Evolutionary conservation across 2,329 filamentous ascomycete species (phyloP).

Genomic region (Raffaelea deltoideospora): DNA sequence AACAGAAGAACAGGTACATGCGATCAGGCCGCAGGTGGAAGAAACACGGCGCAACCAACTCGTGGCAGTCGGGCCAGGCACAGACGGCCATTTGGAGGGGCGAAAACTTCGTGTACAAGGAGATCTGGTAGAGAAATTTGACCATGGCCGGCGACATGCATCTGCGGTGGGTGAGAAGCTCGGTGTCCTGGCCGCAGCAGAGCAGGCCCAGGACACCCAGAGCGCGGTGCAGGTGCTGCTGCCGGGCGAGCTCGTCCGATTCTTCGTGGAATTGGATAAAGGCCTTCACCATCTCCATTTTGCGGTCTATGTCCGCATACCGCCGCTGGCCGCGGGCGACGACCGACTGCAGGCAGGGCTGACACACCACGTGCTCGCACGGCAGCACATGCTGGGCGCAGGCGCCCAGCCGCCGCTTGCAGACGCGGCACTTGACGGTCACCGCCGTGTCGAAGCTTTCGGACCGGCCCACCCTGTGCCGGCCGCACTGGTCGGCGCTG

Average conservation of each 20-base stretch:
- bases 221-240: slow-evolving; percentile 1
- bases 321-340: not conserved
- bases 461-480: no score
- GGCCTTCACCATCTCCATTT: not conserved
- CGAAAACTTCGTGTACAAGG: slow-evolving; percentile 3
- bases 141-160: slow-evolving; percentile 2
- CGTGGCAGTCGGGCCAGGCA: slow-evolving; percentile 7
- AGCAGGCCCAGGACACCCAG: not conserved
- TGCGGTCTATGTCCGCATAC: no score
- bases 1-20: not conserved
- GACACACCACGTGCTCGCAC: slow-evolving; percentile 8
- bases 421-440: slow-evolving; percentile 1
- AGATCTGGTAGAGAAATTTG: not conserved
- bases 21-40: not conserved
- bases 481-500: not conserved
- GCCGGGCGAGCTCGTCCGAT: no score
- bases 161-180: not conserved
- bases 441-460: not conserved
- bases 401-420: not conserved
- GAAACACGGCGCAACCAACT: not conserved
- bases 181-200: slow-evolving; percentile 4
- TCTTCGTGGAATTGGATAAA: not conserved
- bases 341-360: not conserved
- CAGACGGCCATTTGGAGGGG: no score
- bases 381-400: slow-evolving; percentile 2